Conservation (phyloP, 2,329 filamentous ascomycete genomes). For the Epichloe sibirici region DNA sequence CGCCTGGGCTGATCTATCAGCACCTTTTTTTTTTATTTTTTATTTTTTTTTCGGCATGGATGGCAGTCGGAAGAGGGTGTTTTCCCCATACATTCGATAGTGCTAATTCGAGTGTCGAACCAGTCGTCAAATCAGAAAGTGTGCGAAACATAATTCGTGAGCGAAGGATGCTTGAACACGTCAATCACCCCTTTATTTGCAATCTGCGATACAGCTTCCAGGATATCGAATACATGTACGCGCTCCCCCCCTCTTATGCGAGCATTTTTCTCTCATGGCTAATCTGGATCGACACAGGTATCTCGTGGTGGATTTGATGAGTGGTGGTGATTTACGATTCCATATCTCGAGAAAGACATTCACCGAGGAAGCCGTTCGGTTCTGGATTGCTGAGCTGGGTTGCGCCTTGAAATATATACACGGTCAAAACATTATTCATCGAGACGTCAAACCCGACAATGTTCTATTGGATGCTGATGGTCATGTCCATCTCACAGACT, state of each 20-base stretch:
- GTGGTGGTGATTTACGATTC: constrained; percentile 87
- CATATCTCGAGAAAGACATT: constrained; percentile 97
- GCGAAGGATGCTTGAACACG: constrained; percentile 91
- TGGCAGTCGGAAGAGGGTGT: not conserved
- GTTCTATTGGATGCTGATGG: constrained; percentile 78
- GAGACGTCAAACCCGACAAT: constrained; percentile 88
- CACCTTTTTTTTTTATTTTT: too few species aligned
- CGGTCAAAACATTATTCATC: constrained; percentile 74
- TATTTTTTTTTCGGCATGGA: too few species aligned
- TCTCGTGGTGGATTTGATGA: constrained; percentile 96
- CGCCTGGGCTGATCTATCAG: not conserved
- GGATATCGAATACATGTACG: constrained; percentile 96
- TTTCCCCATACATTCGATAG: not conserved
- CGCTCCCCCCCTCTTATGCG: not conserved
- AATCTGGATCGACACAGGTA: constrained; percentile 48
- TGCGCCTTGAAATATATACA: constrained; percentile 86
- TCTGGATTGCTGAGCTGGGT: constrained; percentile 92
- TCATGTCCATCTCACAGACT: constrained; percentile 95
- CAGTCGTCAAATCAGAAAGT: constrained; percentile 93
- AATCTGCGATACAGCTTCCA: constrained; percentile 98
- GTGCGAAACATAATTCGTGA: constrained; percentile 97
- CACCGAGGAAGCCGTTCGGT: constrained; percentile 90
- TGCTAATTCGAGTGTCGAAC: not conserved
- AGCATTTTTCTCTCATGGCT: not conserved
- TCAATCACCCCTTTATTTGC: constrained; percentile 96